Conservation (phyloP, 2,329 filamentous ascomycete species). For the Colletotrichum sp. region DNA sequence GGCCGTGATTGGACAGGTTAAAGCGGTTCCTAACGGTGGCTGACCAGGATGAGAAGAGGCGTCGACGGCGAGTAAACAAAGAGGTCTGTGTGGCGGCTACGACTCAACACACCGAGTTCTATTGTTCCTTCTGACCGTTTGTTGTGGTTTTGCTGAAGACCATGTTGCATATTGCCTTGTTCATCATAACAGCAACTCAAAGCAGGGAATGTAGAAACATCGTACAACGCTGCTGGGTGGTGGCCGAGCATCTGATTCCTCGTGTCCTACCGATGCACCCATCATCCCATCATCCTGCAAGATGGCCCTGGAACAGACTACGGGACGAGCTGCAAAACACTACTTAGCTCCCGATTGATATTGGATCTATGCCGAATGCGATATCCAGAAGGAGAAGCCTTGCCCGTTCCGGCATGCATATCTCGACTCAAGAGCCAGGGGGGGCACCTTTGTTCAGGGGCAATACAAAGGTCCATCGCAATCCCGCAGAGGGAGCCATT, state of each 20-base stretch:
- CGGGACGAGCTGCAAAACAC: not conserved
- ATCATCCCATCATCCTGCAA: not conserved
- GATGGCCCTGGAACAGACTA: not conserved
- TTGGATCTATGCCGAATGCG: not conserved
- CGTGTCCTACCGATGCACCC: not conserved
- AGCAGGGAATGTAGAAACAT: not conserved
- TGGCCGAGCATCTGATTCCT: not conserved
- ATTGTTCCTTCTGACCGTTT: not conserved
- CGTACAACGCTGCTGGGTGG: not conserved
- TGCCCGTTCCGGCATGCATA: not conserved
- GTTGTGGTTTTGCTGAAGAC: not conserved
- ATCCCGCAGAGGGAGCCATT: not conserved
- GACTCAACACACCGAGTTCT: not conserved
- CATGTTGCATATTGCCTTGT: not conserved
- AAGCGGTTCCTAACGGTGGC: not conserved
- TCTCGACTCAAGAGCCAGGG: not conserved
- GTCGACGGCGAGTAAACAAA: slow-evolving; percentile 1
- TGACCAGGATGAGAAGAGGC: not conserved
- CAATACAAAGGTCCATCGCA: not conserved
- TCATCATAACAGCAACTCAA: not conserved
- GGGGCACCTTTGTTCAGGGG: not conserved
- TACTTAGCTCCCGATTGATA: not conserved
- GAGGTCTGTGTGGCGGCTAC: slow-evolving; percentile 2
- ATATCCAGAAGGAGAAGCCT: not conserved
- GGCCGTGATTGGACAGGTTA: not conserved